Base-by-base conservation (phyloP, 2,329 filamentous ascomycete genomes). In the Microcyclospora tardicrescens region DNA sequence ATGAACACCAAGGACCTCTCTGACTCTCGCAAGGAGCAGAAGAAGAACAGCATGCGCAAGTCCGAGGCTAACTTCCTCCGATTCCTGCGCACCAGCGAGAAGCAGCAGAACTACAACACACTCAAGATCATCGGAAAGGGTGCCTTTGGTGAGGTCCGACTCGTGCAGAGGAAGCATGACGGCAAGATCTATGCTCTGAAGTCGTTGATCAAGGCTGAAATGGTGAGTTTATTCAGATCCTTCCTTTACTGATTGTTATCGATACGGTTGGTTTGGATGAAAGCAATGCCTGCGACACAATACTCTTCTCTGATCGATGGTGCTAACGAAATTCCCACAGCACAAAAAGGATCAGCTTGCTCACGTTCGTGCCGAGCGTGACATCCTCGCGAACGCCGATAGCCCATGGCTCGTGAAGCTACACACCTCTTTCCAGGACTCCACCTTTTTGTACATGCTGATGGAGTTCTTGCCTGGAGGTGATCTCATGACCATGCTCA, bases 401-500 rank as follows among this genome's bases (percentile, higher is more conserved):
- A 96, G 91, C 58, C 89, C 91, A 5, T 98, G 91, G 91, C 84
- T 98, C 12, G 91, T 98, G 54, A 98, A 95, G 71, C 77, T 98
- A 45, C 93, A 84, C 67, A 95, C 91, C 10, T 96, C 91, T 1
- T 98, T 98, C 71, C 91, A 98, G 64, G 91, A 98, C 60, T 73
- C 75, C 34, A 89, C 91, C 49, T 98, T 95, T 67, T 70, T 98
- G 28, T 98, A 98, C 69, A 91, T 98, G 80, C 72, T 98, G 44
- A 98, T 98, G 91, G 91, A 98, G 65, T 98, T 96, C 65, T 73
- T 98, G 61, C 91, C 91, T 6, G 91, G 91, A 62, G 91, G 91
- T 62, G 91, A 98, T 67, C 64, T 98, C 61, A 98, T 98, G 91
- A 98, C 91, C 3, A 98, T 98, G 91, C 72, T 98, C 51, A 98